These are phyloP conservation scores for Macrolepiota fuliginosa DNA, from an alignment of 768 basidiomycete species.

Conservation along the genomic window DNA sequence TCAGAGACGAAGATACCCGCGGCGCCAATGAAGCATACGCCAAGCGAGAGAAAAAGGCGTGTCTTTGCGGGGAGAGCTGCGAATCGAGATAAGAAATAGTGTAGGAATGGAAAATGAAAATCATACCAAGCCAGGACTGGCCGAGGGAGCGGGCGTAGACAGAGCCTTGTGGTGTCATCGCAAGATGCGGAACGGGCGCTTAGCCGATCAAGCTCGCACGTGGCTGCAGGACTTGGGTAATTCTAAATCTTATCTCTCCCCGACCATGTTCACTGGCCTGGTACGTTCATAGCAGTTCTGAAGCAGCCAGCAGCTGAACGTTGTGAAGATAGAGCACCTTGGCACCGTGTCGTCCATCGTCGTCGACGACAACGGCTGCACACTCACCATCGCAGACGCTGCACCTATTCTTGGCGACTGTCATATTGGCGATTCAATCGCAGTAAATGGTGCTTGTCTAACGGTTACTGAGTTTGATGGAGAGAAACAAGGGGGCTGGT, in stretches of 20 bases:
- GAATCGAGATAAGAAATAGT: constrained; percentile 7
- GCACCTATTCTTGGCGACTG: constrained; percentile 82
- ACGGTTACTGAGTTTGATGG: constrained; percentile 86
- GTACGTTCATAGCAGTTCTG: constrained; percentile 38
- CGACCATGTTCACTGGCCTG: constrained; percentile 74
- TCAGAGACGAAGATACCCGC: constrained; percentile 49
- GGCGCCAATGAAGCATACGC: constrained; percentile 42
- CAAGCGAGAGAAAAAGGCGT: constrained; percentile 50
- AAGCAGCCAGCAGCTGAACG: constrained; percentile 4
- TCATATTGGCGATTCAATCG: constrained; percentile 91
- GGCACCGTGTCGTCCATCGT: constrained; percentile 68
- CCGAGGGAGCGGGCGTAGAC: constrained; percentile 23
- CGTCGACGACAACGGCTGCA: constrained; percentile 74
- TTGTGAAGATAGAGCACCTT: constrained; percentile 80
- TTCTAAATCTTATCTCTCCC: constrained; percentile 1
- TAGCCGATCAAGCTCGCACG: neutral
- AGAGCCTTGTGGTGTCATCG: neutral
- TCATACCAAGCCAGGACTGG: constrained; percentile 38
- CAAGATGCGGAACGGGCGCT: neutral
- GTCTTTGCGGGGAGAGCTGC: constrained; percentile 54
- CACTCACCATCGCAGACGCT: constrained; percentile 71
- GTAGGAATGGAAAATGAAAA: neutral
- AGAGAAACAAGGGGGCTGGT: constrained; percentile 66
- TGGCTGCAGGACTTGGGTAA: neutral
- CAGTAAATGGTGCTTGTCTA: constrained; percentile 84